Percentiles rank a stretch among this genome's conserved stretches.
These are phyloP conservation scores for Tylopilus sp. DNA, from an alignment of 768 basidiomycete species.

Conservation along the genomic window DNA sequence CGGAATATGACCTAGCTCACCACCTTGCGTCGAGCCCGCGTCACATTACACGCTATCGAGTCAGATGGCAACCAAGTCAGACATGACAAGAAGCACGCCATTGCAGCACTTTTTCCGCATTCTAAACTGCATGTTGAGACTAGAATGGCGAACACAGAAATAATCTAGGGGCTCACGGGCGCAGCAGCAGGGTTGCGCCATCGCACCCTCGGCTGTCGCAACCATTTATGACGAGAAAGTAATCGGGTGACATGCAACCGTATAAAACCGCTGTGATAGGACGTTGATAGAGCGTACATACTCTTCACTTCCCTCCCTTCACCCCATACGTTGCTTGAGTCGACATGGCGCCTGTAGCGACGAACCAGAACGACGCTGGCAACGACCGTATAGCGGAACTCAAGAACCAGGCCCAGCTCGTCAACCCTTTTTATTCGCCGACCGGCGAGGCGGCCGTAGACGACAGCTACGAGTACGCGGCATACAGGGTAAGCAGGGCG, in stretches of 20 bases:
- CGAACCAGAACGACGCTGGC: slow-evolving; percentile 31
- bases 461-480: slow-evolving; percentile 47
- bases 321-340: no score
- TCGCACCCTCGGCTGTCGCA: slow-evolving; percentile 11
- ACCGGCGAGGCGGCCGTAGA: slow-evolving; percentile 49
- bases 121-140: no score
- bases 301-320: no score
- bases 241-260: background rate
- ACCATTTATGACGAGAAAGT: background rate
- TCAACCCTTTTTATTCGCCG: slow-evolving; percentile 73
- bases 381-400: slow-evolving; percentile 16
- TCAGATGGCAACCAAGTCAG: no score
- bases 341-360: slow-evolving; percentile 51
- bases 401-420: slow-evolving; percentile 28
- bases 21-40: background rate
- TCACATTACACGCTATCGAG: no score
- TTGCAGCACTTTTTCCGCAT: background rate
- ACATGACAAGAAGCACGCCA: no score
- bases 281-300: no score
- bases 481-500: slow-evolving; percentile 50
- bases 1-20: background rate
- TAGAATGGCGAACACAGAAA: slow-evolving; percentile 11
- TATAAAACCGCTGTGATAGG: slow-evolving; percentile 15
- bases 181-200: slow-evolving; percentile 23
- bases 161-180: slow-evolving; percentile 11